phyloP scores from a whole-genome alignment of 768 basidiomycete genomes.

The Saitozyma sp. region DNA sequence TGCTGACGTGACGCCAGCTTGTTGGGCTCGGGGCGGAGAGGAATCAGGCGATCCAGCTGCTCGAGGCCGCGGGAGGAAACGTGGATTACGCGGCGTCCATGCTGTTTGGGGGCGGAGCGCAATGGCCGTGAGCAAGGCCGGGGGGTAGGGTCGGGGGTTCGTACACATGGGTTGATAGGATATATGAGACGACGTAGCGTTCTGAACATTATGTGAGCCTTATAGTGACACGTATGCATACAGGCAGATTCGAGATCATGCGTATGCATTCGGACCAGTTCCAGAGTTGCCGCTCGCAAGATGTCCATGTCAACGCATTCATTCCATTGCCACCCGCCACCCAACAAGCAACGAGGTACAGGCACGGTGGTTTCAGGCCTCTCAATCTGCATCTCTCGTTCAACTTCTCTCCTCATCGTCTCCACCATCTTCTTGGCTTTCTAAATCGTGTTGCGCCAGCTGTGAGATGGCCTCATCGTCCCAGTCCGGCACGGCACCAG shows the following conservation, averaged over 20 bases:
- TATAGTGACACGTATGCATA: neutral
- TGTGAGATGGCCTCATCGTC: neutral
- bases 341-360: neutral
- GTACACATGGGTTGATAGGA: no score
- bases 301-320: neutral
- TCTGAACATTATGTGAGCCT: no score
- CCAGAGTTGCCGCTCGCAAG: neutral
- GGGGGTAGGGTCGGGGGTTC: no score
- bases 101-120: conserved; percentile 60
- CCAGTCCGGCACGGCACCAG: no score
- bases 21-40: conserved; percentile 75
- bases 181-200: no score
- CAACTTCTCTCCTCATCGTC: neutral
- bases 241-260: neutral
- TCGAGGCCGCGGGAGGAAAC: conserved; percentile 81
- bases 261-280: neutral
- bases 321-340: neutral
- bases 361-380: no score
- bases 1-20: conserved; percentile 53
- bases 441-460: neutral
- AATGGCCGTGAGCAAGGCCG: conserved; percentile 1
- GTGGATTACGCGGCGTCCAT: conserved; percentile 84
- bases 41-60: conserved; percentile 71
- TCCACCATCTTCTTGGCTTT: neutral
- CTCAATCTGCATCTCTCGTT: no score